Percentiles rank a stretch among this genome's conserved stretches.
Conservation (phyloP, 495 filamentous ascomycete species). For the Collariella sp. region DNA sequence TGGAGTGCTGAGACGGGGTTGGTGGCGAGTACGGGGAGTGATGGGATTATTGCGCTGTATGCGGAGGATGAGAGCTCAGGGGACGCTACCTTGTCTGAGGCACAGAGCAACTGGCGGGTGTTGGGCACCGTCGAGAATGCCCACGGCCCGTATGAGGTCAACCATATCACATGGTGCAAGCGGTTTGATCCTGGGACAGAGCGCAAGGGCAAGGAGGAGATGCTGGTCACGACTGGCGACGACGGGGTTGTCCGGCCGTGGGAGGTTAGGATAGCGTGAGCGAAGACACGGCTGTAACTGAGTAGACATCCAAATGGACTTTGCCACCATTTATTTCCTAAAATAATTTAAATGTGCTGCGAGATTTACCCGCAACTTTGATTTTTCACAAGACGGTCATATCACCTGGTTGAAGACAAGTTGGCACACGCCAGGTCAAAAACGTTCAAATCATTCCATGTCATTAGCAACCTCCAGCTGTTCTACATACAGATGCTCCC, state of each 20-base stretch:
- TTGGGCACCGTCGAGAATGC: constrained; percentile 56
- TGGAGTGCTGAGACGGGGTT: constrained; percentile 72
- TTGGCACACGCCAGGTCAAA: too few species aligned
- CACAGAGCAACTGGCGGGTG: constrained; percentile 56
- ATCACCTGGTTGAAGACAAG: too few species aligned
- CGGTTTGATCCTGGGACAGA: constrained; percentile 47
- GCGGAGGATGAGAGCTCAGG: constrained; percentile 44
- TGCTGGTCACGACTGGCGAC: constrained; percentile 71
- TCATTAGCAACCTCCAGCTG: too few species aligned
- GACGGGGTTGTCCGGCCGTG: constrained; percentile 71
- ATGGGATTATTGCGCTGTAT: constrained; percentile 78
- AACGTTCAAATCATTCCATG: too few species aligned
- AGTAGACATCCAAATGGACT: too few species aligned
- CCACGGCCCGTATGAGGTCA: constrained; percentile 89
- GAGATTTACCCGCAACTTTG: too few species aligned
- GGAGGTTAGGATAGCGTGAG: constrained; percentile 32
- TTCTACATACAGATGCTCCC: too few species aligned
- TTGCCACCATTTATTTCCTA: too few species aligned
- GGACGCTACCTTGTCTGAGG: constrained; percentile 23
- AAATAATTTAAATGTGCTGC: too few species aligned
- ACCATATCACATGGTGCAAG: constrained; percentile 75
- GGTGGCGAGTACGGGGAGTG: constrained; percentile 75
- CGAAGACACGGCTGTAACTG: background rate
- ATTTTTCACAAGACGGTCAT: too few species aligned
- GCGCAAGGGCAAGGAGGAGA: constrained; percentile 52